Evolutionary conservation across 306 rosid species (phyloP).

Genomic region (Coriaria nepalensis): DNA sequence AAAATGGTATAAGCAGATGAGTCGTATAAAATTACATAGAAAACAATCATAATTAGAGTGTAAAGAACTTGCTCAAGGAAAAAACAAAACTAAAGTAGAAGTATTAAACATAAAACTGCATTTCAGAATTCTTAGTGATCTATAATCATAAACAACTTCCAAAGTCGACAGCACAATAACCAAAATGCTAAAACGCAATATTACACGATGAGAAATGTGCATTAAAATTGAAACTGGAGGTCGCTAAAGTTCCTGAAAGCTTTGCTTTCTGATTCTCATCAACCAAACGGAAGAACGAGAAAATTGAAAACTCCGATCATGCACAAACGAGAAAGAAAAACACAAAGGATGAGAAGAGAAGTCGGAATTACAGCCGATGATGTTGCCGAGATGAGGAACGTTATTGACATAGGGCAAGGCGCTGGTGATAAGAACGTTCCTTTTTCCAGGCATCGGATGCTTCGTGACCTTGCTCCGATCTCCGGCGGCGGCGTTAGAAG

Average conservation of each 20-base stretch:
- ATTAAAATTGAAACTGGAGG: not conserved
- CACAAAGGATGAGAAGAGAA: not conserved
- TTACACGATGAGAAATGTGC: not conserved
- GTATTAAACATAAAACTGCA: too few species aligned
- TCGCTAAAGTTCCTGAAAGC: not conserved
- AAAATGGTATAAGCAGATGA: not conserved
- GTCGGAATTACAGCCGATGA: constrained; percentile 49
- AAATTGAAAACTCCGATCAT: not conserved
- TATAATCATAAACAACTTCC: not conserved
- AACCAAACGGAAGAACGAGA: not conserved
- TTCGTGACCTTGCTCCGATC: constrained; percentile 21
- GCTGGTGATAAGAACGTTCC: constrained; percentile 89
- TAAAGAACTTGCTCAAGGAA: not conserved
- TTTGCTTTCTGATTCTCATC: not conserved
- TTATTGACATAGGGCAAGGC: constrained; percentile 95
- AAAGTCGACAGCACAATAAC: not conserved
- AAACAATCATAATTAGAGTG: not conserved
- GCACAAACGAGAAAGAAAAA: not conserved
- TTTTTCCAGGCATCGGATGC: constrained; percentile 68
- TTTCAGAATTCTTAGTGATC: not conserved
- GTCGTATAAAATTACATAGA: not conserved
- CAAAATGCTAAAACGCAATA: not conserved
- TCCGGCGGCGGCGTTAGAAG: not conserved
- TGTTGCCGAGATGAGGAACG: constrained; percentile 94
- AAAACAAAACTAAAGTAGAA: not conserved